phyloP scores from a whole-genome alignment of 495 filamentous ascomycete species.

The Penicillium lividum region DNA sequence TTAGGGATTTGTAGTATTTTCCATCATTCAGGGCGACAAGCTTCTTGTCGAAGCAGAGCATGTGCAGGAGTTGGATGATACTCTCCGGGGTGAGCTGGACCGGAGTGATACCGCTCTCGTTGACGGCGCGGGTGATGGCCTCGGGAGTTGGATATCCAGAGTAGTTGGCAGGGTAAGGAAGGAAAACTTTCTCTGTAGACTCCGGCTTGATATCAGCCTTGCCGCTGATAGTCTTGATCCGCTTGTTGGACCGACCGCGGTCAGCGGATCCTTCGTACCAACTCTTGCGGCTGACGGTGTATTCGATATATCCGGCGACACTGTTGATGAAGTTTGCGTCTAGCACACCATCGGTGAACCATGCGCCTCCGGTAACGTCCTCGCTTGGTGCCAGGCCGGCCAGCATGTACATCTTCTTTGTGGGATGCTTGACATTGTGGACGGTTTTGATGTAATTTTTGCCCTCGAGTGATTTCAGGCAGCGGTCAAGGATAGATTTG shows the following conservation, averaged over 20 bases:
- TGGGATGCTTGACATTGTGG: conserved; percentile 60
- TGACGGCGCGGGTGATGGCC: conserved; percentile 71
- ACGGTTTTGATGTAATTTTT: conserved; percentile 85
- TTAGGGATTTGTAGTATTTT: conserved; percentile 52
- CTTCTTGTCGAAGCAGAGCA: conserved; percentile 82
- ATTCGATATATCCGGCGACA: conserved; percentile 66
- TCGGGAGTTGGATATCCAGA: conserved; percentile 72
- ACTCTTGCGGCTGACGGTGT: conserved; percentile 67
- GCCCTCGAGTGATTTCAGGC: conserved; percentile 73
- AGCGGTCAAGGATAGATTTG: conserved; percentile 71
- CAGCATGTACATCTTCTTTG: conserved; percentile 67
- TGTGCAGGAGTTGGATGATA: conserved; percentile 76
- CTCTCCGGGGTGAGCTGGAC: conserved; percentile 68
- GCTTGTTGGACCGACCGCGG: conserved; percentile 35
- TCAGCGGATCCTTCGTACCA: conserved; percentile 57
- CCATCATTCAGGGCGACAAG: conserved; percentile 51
- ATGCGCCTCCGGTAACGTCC: conserved; percentile 86
- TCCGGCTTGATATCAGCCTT: conserved; percentile 36
- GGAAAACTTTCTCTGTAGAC: conserved; percentile 34
- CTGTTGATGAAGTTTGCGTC: conserved; percentile 82
- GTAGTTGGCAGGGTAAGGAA: conserved; percentile 71
- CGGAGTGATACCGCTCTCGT: conserved; percentile 61
- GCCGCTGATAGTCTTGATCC: conserved; percentile 46
- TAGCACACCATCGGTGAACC: conserved; percentile 85
- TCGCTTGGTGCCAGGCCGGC: conserved; percentile 72